Evolutionary conservation across 352 stramenopile species (phyloP).

Genomic region (Globisporangium uncinulatum): DNA sequence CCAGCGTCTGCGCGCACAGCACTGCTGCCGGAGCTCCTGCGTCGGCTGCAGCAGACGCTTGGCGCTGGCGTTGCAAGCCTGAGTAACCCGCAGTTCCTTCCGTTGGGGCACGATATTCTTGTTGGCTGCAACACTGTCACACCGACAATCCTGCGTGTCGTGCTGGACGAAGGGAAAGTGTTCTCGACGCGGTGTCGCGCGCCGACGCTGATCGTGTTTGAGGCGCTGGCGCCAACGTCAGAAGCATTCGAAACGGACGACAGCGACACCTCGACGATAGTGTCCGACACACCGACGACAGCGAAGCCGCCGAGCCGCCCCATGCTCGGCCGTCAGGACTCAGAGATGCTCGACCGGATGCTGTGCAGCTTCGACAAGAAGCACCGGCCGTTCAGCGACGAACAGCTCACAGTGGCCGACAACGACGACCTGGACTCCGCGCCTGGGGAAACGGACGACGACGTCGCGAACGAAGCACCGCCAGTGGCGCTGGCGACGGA

Average conservation of each 20-base stretch:
- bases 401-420: not conserved
- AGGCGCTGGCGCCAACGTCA: constrained; percentile 11
- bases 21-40: constrained; percentile 11
- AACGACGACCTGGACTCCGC: not conserved
- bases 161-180: constrained; percentile 27
- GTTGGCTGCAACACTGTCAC: not conserved
- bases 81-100: constrained; percentile 13
- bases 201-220: constrained; percentile 37
- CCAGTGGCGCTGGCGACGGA: constrained; percentile 22
- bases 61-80: not conserved
- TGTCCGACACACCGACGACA: not conserved
- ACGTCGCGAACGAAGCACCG: constrained; percentile 10
- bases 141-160: constrained; percentile 20
- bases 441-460: not conserved
- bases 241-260: no score
- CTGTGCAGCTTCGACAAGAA: constrained; percentile 19
- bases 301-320: constrained; percentile 12
- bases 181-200: constrained; percentile 28
- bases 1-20: constrained; percentile 9
- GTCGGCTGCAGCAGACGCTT: constrained; percentile 13
- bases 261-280: no score
- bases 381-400: not conserved
- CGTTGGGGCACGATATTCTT: constrained; percentile 2
- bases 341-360: constrained; percentile 24
- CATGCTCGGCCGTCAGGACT: constrained; percentile 18